Conservation (phyloP, 495 filamentous ascomycete genomes). For the Penicillium arizonense region DNA sequence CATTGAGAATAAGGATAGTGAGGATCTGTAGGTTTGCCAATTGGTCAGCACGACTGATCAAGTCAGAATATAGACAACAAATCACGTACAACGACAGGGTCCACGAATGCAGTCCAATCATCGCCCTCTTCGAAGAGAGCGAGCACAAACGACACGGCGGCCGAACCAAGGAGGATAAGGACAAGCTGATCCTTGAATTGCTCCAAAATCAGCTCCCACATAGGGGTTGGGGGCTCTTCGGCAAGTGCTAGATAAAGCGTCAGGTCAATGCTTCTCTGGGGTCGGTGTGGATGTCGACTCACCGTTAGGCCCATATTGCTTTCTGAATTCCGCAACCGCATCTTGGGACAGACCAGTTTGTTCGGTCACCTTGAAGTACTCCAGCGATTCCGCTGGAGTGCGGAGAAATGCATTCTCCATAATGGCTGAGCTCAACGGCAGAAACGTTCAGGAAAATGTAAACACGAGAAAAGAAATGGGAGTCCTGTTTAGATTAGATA, state of each 20-base stretch:
- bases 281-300: conserved; percentile 26
- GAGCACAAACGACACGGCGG: conserved; percentile 89
- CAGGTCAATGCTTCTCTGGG: neutral
- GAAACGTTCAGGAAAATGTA: neutral
- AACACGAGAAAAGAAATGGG: neutral
- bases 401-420: conserved; percentile 84
- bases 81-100: conserved; percentile 81
- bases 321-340: conserved; percentile 61
- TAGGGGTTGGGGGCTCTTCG: conserved; percentile 93
- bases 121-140: conserved; percentile 92
- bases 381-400: conserved; percentile 65
- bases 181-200: conserved; percentile 99
- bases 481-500: neutral
- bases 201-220: conserved; percentile 95
- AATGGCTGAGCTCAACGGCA: conserved; percentile 18
- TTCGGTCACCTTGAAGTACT: conserved; percentile 68
- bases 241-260: conserved; percentile 65
- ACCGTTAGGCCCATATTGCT: conserved; percentile 87
- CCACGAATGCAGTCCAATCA: conserved; percentile 97
- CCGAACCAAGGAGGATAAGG: conserved; percentile 89
- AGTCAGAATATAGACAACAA: neutral
- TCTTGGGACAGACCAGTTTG: conserved; percentile 64
- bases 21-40: conserved; percentile 64
- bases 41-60: conserved; percentile 11
- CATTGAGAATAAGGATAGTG: conserved; percentile 94